Base-by-base conservation (phyloP, 805 yeast genomes). In the Jamesozyma jinghongensis region DNA sequence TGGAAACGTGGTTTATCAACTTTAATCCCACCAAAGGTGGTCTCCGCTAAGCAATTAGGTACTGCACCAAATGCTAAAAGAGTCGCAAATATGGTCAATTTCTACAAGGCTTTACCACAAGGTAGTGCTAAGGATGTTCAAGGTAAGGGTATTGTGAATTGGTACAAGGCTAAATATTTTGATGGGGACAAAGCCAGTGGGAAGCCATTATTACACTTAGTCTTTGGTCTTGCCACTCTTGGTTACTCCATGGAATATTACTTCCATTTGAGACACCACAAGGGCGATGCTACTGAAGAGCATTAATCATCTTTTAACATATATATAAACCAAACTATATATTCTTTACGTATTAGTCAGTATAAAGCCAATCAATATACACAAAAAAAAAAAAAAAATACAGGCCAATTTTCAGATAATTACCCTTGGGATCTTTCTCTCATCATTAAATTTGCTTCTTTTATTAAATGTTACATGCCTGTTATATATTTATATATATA, bases 1-100 rank as follows among this genome's bases (percentile, higher is more conserved):
- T 73, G 79, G 61, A 88, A 85, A 81, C 88, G 98, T 73, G 81
- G 81, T 57, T 76, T 90, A 67, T 87, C 97, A 52, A 83, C 97
- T 60, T 75, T 90, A 72, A 88, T 90, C 63, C 98, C 98, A 57
- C 98, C 98, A 66, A 90, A 90, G 90, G 81, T 90, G 62, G 97
- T 96, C 43, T 87, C 97, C 48, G 92, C 95, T 36, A 76, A 81
- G 82, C 88, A 86, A 82, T 73, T 92, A 53, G 95, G 95, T 45
- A 76, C 94, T 47, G 86, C 87, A 71, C 96, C 97, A 60, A 83
- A 90, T 58, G 97, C 97, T 56, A 85, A 86, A 77, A 85, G 95
- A 72, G 85, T 92, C 81, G 81, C 85, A 53, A 84, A 85, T 66
- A 95, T 90, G 58, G 97, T 90, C 57, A 74, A 85, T 50, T 88